Evolutionary conservation across 1,139 yeast genomes (phyloP).

Genomic region (Hansenula sp.): DNA sequence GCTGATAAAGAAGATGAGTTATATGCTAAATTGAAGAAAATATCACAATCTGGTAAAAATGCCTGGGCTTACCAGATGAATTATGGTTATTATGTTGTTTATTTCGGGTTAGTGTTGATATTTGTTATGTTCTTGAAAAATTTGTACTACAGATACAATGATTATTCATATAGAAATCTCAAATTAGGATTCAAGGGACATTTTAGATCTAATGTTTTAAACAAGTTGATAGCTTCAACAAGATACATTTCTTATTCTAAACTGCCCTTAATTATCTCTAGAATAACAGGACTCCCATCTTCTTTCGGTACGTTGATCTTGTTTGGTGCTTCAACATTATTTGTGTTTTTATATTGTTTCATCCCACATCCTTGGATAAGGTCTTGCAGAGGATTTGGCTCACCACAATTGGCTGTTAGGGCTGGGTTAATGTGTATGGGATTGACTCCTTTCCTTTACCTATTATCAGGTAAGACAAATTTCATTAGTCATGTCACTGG

Average conservation of each 20-base stretch:
- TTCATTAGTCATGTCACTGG: constrained; percentile 50
- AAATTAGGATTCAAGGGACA: constrained; percentile 4
- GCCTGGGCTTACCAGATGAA: constrained; percentile 37
- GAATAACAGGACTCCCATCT: constrained; percentile 45
- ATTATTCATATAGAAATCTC: constrained; percentile 27
- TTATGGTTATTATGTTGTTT: constrained; percentile 45
- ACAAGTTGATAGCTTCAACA: constrained; percentile 32
- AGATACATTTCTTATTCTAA: constrained; percentile 49
- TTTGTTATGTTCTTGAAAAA: constrained; percentile 38
- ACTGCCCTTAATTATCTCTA: constrained; percentile 34
- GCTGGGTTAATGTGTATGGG: constrained; percentile 53
- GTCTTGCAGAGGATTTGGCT: constrained; percentile 54
- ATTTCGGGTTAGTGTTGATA: constrained; percentile 38
- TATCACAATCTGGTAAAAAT: constrained; percentile 34
- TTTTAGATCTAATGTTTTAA: constrained; percentile 5
- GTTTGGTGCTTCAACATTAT: constrained; percentile 38
- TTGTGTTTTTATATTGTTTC: constrained; percentile 41
- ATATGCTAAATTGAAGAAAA: constrained; percentile 25
- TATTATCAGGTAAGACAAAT: constrained; percentile 52
- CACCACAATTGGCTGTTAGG: constrained; percentile 61
- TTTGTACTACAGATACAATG: constrained; percentile 33
- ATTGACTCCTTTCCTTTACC: constrained; percentile 46
- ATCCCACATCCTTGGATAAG: constrained; percentile 55
- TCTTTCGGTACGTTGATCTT: constrained; percentile 46
- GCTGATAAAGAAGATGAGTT: constrained; percentile 31